Evolutionary conservation across 1,284 basidiomycete species (phyloP).

Genomic region (Cerioporus squamosus): DNA sequence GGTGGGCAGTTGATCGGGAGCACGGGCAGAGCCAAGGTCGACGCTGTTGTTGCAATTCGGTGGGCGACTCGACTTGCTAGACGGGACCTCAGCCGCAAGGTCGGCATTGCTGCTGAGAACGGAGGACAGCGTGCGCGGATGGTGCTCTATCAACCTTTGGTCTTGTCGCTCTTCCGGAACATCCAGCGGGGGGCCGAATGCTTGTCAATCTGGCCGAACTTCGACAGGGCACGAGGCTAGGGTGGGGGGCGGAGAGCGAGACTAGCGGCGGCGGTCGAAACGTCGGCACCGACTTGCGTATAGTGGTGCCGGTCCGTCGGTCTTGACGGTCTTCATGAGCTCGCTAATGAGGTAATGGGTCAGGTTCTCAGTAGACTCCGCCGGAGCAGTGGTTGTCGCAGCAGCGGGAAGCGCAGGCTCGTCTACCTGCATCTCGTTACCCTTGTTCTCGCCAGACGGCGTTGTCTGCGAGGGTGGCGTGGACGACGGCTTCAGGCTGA

Average conservation of each 20-base stretch:
- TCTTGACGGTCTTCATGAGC: slow-evolving; percentile 65
- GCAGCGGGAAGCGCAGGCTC: slow-evolving; percentile 29
- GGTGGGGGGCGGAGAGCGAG: slow-evolving; percentile 64
- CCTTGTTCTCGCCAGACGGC: slow-evolving; percentile 33
- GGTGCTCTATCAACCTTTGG: slow-evolving; percentile 66
- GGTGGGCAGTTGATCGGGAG: slow-evolving; percentile 38
- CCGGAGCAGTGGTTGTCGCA: slow-evolving; percentile 26
- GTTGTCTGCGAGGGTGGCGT: slow-evolving; percentile 31
- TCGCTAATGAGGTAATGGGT: slow-evolving; percentile 78
- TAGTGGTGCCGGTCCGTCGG: slow-evolving; percentile 58
- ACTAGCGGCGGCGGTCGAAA: slow-evolving; percentile 83
- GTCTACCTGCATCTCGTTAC: slow-evolving; percentile 72
- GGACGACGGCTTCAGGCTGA: slow-evolving; percentile 56
- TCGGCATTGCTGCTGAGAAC: slow-evolving; percentile 69
- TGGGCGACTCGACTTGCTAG: slow-evolving; percentile 51
- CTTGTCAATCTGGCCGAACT: slow-evolving; percentile 87
- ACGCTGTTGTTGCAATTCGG: slow-evolving; percentile 56
- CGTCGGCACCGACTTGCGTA: slow-evolving; percentile 66
- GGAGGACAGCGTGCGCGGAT: slow-evolving; percentile 85
- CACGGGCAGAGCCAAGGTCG: slow-evolving; percentile 43
- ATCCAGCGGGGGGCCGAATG: slow-evolving; percentile 83
- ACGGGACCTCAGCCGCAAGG: slow-evolving; percentile 55
- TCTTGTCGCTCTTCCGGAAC: slow-evolving; percentile 62
- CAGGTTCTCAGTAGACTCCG: slow-evolving; percentile 64
- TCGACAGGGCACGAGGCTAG: slow-evolving; percentile 86